phyloP scores from a whole-genome alignment of 139 green algal species.

The Coccomyxa sp. region DNA sequence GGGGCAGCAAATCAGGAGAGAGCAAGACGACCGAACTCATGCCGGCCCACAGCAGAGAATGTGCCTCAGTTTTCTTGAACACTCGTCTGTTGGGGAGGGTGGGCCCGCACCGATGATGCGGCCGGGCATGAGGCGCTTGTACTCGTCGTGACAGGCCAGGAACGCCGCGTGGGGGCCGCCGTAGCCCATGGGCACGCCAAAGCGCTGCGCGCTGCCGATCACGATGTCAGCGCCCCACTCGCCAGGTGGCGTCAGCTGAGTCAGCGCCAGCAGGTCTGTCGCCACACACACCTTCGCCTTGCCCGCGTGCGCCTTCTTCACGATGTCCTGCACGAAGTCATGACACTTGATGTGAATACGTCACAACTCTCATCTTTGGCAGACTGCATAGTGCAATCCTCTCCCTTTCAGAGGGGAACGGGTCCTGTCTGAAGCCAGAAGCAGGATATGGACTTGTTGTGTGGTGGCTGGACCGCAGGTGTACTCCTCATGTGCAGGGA shows the following conservation, averaged over 20 bases:
- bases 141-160: constrained; percentile 87
- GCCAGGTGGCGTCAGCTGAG: constrained; percentile 87
- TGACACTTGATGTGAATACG: neutral
- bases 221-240: constrained; percentile 98
- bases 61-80: neutral
- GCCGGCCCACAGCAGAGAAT: neutral
- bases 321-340: constrained; percentile 16
- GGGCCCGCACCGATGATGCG: constrained; percentile 83
- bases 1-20: neutral
- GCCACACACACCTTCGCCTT: constrained; percentile 78
- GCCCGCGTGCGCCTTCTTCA: constrained; percentile 50
- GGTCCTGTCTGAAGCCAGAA: neutral
- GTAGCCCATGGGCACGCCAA: constrained; percentile 98
- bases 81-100: neutral
- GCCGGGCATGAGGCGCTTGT: constrained; percentile 93
- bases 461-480: neutral
- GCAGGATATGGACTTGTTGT: neutral
- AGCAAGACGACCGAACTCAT: neutral
- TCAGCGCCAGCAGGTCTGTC: constrained; percentile 97
- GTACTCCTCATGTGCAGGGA: neutral
- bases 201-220: constrained; percentile 91
- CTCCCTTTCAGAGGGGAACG: neutral
- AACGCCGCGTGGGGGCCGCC: constrained; percentile 98
- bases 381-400: neutral
- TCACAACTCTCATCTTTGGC: neutral